These are phyloP conservation scores for Saccharomycopsis schoenii DNA, from an alignment of 805 yeast genomes.

Conservation along the genomic window DNA sequence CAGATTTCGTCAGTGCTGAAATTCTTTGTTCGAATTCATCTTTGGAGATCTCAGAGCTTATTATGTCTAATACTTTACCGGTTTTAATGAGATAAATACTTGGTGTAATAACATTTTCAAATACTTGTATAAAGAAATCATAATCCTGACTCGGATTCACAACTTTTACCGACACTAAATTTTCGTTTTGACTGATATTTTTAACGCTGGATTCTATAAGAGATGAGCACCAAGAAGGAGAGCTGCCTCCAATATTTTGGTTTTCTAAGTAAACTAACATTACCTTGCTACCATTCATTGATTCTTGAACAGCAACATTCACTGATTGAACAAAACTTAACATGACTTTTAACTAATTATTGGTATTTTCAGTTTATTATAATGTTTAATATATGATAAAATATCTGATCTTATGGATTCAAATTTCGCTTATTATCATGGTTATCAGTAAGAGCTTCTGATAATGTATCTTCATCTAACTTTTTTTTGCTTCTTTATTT, in stretches of 20 bases:
- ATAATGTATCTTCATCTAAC: neutral
- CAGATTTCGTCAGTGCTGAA: slow-evolving; percentile 2
- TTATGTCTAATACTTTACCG: slow-evolving; percentile 36
- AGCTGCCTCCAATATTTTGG: neutral
- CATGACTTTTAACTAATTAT: neutral
- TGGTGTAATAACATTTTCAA: slow-evolving; percentile 42
- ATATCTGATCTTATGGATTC: no score
- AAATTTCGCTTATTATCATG: no score
- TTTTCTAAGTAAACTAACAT: neutral
- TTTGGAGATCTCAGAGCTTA: slow-evolving; percentile 27
- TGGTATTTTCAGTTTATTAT: neutral
- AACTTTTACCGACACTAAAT: slow-evolving; percentile 29
- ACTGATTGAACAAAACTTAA: neutral
- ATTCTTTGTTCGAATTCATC: slow-evolving; percentile 25
- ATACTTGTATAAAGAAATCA: slow-evolving; percentile 42
- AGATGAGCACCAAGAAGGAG: neutral
- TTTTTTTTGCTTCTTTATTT: neutral
- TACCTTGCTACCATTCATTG: neutral
- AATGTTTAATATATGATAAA: no score
- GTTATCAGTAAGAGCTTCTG: no score
- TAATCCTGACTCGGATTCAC: slow-evolving; percentile 34
- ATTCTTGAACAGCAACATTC: neutral
- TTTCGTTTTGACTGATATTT: neutral
- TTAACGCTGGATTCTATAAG: neutral
- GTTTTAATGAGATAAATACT: slow-evolving; percentile 44